These are phyloP conservation scores for Rhodotorula sp. DNA, from an alignment of 1,284 basidiomycete species.

Conservation along the genomic window DNA sequence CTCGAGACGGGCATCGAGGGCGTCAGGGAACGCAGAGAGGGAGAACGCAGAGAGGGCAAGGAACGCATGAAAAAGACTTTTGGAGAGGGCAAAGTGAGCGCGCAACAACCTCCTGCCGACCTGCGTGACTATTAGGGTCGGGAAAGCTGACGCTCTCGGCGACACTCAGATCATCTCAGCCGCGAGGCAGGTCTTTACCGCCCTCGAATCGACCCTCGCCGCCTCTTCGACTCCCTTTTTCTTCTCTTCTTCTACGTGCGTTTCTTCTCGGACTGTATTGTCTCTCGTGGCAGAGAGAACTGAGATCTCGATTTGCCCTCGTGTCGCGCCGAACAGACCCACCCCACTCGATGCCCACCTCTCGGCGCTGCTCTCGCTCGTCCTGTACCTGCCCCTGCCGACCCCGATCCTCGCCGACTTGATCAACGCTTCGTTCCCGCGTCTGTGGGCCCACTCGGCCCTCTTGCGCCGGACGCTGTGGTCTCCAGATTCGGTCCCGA, in stretches of 20 bases:
- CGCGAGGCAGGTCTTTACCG: slow-evolving; percentile 25
- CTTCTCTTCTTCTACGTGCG: slow-evolving; percentile 29
- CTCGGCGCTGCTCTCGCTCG: slow-evolving; percentile 49
- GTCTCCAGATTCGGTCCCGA: slow-evolving; percentile 20
- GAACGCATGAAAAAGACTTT: slow-evolving; percentile 37
- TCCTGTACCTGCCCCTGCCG: slow-evolving; percentile 48
- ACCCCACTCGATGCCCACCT: slow-evolving; percentile 49
- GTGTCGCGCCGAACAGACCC: slow-evolving; percentile 29
- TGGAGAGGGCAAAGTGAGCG: slow-evolving; percentile 29
- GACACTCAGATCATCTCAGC: slow-evolving; percentile 1
- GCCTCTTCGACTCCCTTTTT: slow-evolving; percentile 31
- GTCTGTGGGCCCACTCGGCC: slow-evolving; percentile 37
- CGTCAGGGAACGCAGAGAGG: slow-evolving; percentile 28
- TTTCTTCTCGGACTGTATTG: background rate
- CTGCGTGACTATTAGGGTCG: no score
- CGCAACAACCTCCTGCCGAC: background rate
- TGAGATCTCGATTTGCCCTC: no score
- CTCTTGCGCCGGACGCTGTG: slow-evolving; percentile 37
- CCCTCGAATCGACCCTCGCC: slow-evolving; percentile 36
- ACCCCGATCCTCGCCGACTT: slow-evolving; percentile 48
- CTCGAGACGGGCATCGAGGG: slow-evolving; percentile 36
- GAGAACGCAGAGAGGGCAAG: slow-evolving; percentile 30
- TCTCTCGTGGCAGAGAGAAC: background rate
- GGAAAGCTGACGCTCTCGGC: background rate
- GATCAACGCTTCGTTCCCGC: slow-evolving; percentile 43